Conservation (phyloP, 2,329 filamentous ascomycete genomes). For the Cladobotryum protrusum region DNA sequence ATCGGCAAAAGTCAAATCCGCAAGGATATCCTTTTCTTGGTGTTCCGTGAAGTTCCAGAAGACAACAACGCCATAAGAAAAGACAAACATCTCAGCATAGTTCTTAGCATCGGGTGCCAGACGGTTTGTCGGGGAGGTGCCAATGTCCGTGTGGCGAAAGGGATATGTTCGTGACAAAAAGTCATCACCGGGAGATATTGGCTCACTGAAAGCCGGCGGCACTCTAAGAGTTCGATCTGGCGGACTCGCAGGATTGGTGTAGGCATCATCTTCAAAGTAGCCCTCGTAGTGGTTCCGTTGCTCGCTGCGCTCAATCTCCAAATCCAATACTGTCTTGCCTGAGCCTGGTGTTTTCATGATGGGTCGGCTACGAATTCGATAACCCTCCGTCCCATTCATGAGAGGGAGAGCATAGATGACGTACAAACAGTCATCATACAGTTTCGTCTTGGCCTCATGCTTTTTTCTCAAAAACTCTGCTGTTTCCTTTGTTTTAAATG, state of each 20-base stretch:
- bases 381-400: slow-evolving; percentile 78
- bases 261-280: slow-evolving; percentile 72
- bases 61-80: slow-evolving; percentile 93
- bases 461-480: slow-evolving; percentile 81
- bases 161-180: slow-evolving; percentile 19
- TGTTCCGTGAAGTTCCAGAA: slow-evolving; percentile 98
- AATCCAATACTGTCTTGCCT: slow-evolving; percentile 84
- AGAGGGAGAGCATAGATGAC: slow-evolving; percentile 90
- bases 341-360: slow-evolving; percentile 84
- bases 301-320: slow-evolving; percentile 94
- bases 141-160: slow-evolving; percentile 32
- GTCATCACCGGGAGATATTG: slow-evolving; percentile 22
- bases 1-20: slow-evolving; percentile 84
- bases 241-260: slow-evolving; percentile 30
- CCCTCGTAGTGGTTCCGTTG: slow-evolving; percentile 83
- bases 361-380: slow-evolving; percentile 81
- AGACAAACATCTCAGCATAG: slow-evolving; percentile 94
- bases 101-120: slow-evolving; percentile 66
- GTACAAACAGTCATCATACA: slow-evolving; percentile 97
- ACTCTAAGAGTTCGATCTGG: slow-evolving; percentile 23
- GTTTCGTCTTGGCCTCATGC: slow-evolving; percentile 86
- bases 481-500: slow-evolving; percentile 83
- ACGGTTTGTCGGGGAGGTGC: slow-evolving; percentile 46
- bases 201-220: slow-evolving; percentile 27
- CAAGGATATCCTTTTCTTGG: slow-evolving; percentile 93